Evolutionary conservation across 1,139 yeast species (phyloP).

Genomic region (Saccharomyces uvarum): DNA sequence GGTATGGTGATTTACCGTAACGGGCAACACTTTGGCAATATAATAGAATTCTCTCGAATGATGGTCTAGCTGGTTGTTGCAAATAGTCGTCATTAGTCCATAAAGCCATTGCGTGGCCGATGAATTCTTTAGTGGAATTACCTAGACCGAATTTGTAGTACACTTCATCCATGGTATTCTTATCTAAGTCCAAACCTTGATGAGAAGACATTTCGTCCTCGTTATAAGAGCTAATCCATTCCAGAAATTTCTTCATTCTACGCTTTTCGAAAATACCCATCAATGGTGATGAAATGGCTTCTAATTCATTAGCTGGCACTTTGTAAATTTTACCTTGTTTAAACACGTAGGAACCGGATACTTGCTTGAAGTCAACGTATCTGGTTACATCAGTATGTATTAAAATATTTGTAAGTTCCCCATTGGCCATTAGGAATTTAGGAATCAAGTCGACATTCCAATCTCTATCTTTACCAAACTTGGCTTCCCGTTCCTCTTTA

Average conservation of each 20-base stretch:
- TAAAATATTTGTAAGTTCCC: constrained; percentile 90
- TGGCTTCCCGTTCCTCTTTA: constrained; percentile 37
- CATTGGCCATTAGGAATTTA: constrained; percentile 94
- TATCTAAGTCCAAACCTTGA: constrained; percentile 78
- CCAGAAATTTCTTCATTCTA: constrained; percentile 85
- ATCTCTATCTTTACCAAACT: constrained; percentile 86
- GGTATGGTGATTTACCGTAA: constrained; percentile 93
- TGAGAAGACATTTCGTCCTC: constrained; percentile 78
- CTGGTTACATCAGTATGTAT: constrained; percentile 94
- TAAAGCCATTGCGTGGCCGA: constrained; percentile 98
- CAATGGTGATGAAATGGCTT: constrained; percentile 83
- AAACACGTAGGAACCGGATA: constrained; percentile 89
- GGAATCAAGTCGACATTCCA: constrained; percentile 98
- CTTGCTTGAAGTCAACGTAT: constrained; percentile 92
- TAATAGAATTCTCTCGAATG: constrained; percentile 76
- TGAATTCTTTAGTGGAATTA: constrained; percentile 87
- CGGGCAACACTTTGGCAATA: constrained; percentile 88
- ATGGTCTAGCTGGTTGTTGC: constrained; percentile 84
- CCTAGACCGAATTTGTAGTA: constrained; percentile 87
- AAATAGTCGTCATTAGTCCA: constrained; percentile 91
- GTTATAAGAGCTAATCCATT: constrained; percentile 74
- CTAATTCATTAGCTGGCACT: constrained; percentile 87
- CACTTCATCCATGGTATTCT: constrained; percentile 85
- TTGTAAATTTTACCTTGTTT: constrained; percentile 83
- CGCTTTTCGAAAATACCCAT: constrained; percentile 97